Conservation (phyloP, 2,329 filamentous ascomycete species). For the Cercospora sp. region DNA sequence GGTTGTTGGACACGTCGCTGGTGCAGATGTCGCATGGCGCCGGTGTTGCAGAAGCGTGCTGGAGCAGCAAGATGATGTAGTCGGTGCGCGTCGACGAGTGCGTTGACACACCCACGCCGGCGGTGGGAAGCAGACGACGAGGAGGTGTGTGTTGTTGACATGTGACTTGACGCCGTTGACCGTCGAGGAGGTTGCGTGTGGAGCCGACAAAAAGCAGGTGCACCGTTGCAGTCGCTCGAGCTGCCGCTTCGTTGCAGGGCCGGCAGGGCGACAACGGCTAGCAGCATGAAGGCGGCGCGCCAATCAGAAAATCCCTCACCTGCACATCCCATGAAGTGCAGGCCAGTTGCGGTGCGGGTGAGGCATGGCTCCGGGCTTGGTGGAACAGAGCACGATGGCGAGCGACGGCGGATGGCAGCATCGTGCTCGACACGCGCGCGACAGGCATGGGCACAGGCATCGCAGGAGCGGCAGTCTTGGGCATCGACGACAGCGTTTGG, state of each 20-base stretch:
- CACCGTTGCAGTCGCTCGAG: background rate
- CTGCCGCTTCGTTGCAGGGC: background rate
- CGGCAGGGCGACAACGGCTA: background rate
- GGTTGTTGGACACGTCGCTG: background rate
- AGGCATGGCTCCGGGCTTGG: background rate
- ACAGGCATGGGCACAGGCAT: background rate
- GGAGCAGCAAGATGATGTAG: background rate
- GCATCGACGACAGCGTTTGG: background rate
- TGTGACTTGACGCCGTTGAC: background rate
- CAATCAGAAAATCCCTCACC: background rate
- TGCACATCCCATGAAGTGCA: background rate
- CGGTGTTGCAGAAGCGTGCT: background rate
- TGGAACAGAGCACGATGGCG: background rate
- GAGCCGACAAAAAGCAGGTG: background rate
- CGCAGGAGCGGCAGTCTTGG: background rate
- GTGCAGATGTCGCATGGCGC: constrained; percentile 3
- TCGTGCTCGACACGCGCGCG: background rate
- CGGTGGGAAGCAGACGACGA: background rate
- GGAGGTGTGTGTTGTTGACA: background rate
- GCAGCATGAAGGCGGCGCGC: background rate
- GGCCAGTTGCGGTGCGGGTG: background rate
- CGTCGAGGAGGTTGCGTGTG: background rate
- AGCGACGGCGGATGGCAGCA: background rate
- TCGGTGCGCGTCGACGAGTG: background rate
- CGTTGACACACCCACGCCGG: background rate